Evolutionary conservation across 140 eudicot species (phyloP), one percentile per base, ranked within the genome.

Genomic region (Ambrosia hybrid): DNA sequence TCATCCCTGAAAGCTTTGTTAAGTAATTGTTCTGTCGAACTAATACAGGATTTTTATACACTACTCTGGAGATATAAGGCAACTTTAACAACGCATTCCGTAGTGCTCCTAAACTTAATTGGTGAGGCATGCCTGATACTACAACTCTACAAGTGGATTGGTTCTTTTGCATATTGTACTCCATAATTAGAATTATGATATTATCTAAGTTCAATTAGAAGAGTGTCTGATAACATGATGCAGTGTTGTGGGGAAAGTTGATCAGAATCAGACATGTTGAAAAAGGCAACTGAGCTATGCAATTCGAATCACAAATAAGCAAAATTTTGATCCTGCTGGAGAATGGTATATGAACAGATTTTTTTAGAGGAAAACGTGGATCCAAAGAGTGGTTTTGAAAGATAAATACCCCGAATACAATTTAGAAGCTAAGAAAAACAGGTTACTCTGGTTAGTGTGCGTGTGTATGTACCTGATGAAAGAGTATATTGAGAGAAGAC

Each of bases 1-100:
- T 76, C 85, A n/a, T 81, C 81, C 74, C 87, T 80, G 79, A 59
- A 82, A 72, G 34, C 59, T 59, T 71, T 15, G 75, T 67, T 64
- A 56, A 55, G 64, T 78, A 52, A 71, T 53, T 21, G 76, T 71
- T 78, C 46, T 43, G 63, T 46, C 14, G 68, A 15, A 10, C 46
- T 41, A 41, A 41, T 41, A 41, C 46, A 5, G 46, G 46, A 41
- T 41, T 41, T 51, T 77, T 36, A 62, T 62, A 77, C 39, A 77
- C 64, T 64, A 78, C 57, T 53, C 51, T 30, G 65, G 59, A 76
- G 53, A 62, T 39, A 37, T 3, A 26, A 62, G 51, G 52, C 30
- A 60, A 38, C 61, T 51, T 12, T 38, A 53, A 53, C 53, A 48
- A 6, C 63, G 36, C 62, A 70, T 33, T 11, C 65, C 51, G 16